phyloP scores from a whole-genome alignment of 805 yeast genomes.

The Metschnikowia borealis region DNA sequence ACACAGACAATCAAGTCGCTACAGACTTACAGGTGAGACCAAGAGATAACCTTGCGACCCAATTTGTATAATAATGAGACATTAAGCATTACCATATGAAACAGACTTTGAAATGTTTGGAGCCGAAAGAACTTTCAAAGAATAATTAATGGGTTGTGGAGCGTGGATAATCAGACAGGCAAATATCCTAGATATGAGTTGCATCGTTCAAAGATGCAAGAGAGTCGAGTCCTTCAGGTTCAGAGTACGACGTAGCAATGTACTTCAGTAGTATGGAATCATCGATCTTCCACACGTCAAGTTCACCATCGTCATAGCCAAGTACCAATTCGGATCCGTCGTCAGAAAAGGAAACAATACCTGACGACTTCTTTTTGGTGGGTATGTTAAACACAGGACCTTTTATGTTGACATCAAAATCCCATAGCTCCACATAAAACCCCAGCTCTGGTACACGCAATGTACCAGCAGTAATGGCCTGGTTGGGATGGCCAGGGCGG shows the following conservation, averaged over 20 bases:
- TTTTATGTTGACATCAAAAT: slow-evolving; percentile 9
- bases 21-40: slow-evolving; percentile 54
- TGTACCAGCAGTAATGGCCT: slow-evolving; percentile 13
- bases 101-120: too few relatives aligned
- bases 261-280: slow-evolving; percentile 9
- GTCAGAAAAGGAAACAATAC: slow-evolving; percentile 9
- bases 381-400: slow-evolving; percentile 13
- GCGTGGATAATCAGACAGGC: too few relatives aligned
- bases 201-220: not conserved
- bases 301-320: slow-evolving; percentile 15
- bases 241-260: not conserved
- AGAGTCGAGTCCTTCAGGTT: not conserved
- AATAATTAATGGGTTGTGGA: too few relatives aligned
- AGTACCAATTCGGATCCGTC: slow-evolving; percentile 13
- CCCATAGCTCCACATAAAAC: slow-evolving; percentile 17
- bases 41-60: slow-evolving; percentile 35
- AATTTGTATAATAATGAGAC: slow-evolving; percentile 13
- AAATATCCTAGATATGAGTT: not conserved
- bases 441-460: slow-evolving; percentile 11
- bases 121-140: not conserved
- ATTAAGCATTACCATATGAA: not conserved
- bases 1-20: slow-evolving; percentile 37
- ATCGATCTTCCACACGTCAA: slow-evolving; percentile 12
- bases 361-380: slow-evolving; percentile 5
- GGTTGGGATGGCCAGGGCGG: slow-evolving; percentile 13